A percentile compares a stretch with the other conserved stretches of the same genome.
Evolutionary conservation across 2,329 filamentous ascomycete genomes (phyloP).

Genomic region (Alternaria triticimaculans): DNA sequence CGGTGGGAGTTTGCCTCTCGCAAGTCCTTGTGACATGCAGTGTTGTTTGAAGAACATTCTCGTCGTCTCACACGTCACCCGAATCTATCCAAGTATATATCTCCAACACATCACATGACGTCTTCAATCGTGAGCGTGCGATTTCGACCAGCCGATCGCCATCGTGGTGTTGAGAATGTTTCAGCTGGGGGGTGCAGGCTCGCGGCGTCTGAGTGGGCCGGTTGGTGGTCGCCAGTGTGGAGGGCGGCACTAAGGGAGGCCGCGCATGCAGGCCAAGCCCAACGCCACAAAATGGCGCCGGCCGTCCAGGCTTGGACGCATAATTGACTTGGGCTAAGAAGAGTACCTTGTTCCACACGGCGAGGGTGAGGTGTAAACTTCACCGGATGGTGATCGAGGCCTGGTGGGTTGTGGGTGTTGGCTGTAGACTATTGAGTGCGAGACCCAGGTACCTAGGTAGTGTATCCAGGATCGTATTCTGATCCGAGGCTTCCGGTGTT

Average conservation of each 20-base stretch:
- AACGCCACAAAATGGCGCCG: constrained; percentile 2
- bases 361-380: constrained; percentile 3
- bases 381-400: constrained; percentile 5
- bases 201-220: constrained; percentile 19
- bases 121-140: background rate
- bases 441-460: background rate
- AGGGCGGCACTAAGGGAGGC: constrained; percentile 6
- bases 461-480: background rate
- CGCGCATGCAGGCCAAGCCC: background rate
- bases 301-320: constrained; percentile 11
- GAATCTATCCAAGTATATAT: accelerated
- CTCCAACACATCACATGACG: constrained; percentile 8
- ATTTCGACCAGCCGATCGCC: constrained; percentile 8
- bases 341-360: constrained; percentile 19
- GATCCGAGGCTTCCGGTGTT: constrained; percentile 12
- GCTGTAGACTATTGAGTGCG: background rate
- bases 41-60: background rate
- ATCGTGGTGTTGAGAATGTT: constrained; percentile 45
- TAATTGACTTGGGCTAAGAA: constrained; percentile 7
- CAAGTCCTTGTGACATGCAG: background rate
- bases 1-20: background rate
- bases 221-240: constrained; percentile 5
- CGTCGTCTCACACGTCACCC: background rate
- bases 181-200: constrained; percentile 30
- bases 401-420: background rate